Evolutionary conservation across 495 filamentous ascomycete species (phyloP).

Genomic region (Podospora anserina): DNA sequence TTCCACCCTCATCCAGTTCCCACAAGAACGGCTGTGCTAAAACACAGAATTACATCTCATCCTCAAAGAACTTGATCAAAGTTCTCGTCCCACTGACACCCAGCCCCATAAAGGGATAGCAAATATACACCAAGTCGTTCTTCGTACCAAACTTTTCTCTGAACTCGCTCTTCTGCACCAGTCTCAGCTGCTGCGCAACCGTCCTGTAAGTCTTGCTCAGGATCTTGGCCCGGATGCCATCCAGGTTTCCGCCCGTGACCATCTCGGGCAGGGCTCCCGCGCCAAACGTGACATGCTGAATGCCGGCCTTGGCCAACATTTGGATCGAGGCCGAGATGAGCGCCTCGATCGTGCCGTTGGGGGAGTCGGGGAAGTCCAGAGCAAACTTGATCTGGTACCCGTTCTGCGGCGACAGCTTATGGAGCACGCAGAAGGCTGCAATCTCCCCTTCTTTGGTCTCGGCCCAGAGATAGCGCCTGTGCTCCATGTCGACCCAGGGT

Average conservation of each 20-base stretch:
- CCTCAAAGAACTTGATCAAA: conserved; percentile 79
- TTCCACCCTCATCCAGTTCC: background rate
- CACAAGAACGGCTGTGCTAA: background rate
- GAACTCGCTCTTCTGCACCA: conserved; percentile 82
- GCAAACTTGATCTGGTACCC: conserved; percentile 88
- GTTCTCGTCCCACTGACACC: conserved; percentile 73
- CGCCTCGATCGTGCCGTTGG: conserved; percentile 74
- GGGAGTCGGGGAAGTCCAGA: conserved; percentile 76
- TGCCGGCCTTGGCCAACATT: conserved; percentile 58
- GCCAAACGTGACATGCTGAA: conserved; percentile 72
- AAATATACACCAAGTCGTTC: conserved; percentile 76
- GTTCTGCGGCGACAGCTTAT: conserved; percentile 67
- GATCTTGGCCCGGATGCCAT: conserved; percentile 68
- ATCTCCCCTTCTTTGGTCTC: conserved; percentile 63
- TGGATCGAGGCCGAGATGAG: conserved; percentile 76
- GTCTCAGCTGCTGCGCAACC: conserved; percentile 70
- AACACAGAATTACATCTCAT: conserved; percentile 45
- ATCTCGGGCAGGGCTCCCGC: conserved; percentile 67
- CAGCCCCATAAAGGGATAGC: conserved; percentile 75
- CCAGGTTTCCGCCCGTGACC: conserved; percentile 69
- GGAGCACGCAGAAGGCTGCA: conserved; percentile 68
- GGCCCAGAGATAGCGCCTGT: conserved; percentile 80
- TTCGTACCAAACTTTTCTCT: conserved; percentile 75
- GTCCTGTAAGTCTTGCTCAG: conserved; percentile 72
- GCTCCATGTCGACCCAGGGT: conserved; percentile 72